Conservation (phyloP, 495 filamentous ascomycete species). For the Penicillium desertorum region DNA sequence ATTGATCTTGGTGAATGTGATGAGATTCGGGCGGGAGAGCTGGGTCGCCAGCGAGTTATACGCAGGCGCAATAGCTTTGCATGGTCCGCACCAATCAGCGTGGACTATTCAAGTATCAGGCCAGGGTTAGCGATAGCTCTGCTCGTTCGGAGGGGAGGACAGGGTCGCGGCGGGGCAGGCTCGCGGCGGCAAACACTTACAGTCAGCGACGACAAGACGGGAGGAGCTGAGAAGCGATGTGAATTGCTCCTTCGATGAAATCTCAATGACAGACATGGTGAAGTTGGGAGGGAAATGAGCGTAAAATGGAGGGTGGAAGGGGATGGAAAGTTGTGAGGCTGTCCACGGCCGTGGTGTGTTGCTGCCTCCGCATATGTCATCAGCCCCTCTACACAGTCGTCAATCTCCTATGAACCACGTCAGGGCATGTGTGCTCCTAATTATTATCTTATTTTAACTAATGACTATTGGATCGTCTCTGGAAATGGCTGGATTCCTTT, state of each 20-base stretch:
- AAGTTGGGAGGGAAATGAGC: constrained; percentile 17
- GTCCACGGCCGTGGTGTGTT: constrained; percentile 18
- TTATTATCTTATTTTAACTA: background rate
- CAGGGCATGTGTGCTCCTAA: background rate
- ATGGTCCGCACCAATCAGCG: constrained; percentile 83
- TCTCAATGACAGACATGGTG: constrained; percentile 58
- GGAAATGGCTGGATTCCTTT: background rate
- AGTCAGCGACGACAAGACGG: constrained; percentile 78
- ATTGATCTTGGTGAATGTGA: constrained; percentile 87
- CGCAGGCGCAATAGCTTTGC: constrained; percentile 78
- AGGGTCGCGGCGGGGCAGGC: constrained; percentile 9
- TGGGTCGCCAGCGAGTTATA: constrained; percentile 75
- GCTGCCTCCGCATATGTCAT: constrained; percentile 39
- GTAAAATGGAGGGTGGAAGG: constrained; percentile 10
- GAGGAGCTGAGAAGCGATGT: constrained; percentile 63
- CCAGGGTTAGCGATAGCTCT: constrained; percentile 12
- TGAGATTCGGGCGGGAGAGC: constrained; percentile 68
- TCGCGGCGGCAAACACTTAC: constrained; percentile 53
- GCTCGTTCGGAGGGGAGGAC: constrained; percentile 4
- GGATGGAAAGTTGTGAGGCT: constrained; percentile 3
- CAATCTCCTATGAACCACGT: background rate
- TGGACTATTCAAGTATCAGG: constrained; percentile 60
- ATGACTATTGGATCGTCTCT: background rate
- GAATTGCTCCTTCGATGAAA: constrained; percentile 71
- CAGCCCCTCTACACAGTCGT: constrained; percentile 22